Percentiles rank a stretch among this genome's conserved stretches.
phyloP scores from a whole-genome alignment of 495 filamentous ascomycete genomes.

The Penicillium macrosclerotiorum region DNA sequence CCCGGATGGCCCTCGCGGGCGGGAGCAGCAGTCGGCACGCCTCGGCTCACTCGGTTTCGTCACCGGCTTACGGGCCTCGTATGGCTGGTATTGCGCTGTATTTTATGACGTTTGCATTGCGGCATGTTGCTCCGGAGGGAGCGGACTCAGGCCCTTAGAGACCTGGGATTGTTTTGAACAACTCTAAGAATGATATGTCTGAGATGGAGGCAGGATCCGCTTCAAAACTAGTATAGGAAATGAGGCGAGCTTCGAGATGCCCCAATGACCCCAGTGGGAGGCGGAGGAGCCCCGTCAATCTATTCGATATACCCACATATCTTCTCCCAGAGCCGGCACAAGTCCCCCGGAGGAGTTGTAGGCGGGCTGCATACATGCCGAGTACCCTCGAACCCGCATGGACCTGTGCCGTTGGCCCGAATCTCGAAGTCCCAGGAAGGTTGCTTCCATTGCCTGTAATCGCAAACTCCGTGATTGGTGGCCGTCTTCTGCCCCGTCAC shows the following conservation, averaged over 20 bases:
- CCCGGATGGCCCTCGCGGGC: slow-evolving; percentile 43
- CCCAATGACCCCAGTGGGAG: no score
- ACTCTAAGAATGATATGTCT: neutral
- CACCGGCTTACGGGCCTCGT: slow-evolving; percentile 24
- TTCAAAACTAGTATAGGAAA: no score
- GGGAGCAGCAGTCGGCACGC: slow-evolving; percentile 57
- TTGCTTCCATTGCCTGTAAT: slow-evolving; percentile 18
- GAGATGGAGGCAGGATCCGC: neutral
- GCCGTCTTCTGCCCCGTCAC: slow-evolving; percentile 20
- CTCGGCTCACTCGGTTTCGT: slow-evolving; percentile 48
- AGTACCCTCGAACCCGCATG: slow-evolving; percentile 4
- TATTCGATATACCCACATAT: no score
- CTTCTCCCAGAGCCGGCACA: no score
- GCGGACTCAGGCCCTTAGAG: no score
- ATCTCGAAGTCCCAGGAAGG: neutral
- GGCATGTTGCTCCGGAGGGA: slow-evolving; percentile 9
- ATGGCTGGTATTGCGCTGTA: slow-evolving; percentile 12
- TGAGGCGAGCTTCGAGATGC: no score
- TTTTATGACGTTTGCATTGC: slow-evolving; percentile 44
- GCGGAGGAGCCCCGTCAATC: no score
- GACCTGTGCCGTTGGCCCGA: slow-evolving; percentile 21
- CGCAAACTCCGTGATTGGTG: slow-evolving; percentile 25
- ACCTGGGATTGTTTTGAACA: no score
- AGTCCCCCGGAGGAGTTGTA: no score
- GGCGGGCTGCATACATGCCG: no score